phyloP scores from a whole-genome alignment of 257 asterid genomes.

The Mentha longifolia region DNA sequence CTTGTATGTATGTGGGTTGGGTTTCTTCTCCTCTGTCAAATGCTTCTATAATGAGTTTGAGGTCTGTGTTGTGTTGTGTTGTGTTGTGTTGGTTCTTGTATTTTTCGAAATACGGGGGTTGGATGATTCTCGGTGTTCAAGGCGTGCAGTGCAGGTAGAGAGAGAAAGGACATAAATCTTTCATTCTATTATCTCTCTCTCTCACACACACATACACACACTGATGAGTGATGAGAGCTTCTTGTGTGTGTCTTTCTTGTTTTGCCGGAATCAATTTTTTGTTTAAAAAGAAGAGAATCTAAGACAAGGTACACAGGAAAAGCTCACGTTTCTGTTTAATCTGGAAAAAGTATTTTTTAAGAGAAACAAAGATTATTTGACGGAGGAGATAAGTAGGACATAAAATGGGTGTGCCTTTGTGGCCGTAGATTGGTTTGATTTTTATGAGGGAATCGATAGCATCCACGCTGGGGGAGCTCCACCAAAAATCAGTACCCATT shows the following conservation, averaged over 20 bases:
- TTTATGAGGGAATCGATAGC: too few species aligned
- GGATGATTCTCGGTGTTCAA: slow-evolving; percentile 35
- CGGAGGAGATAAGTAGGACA: neutral
- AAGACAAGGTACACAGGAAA: slow-evolving; percentile 37
- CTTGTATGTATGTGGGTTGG: neutral
- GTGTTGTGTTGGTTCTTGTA: slow-evolving; percentile 21
- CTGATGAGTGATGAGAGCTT: slow-evolving; percentile 24
- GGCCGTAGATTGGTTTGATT: slow-evolving; percentile 34
- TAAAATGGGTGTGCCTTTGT: neutral
- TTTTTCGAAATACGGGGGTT: slow-evolving; percentile 20
- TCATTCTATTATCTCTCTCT: slow-evolving; percentile 13
- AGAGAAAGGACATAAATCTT: slow-evolving; percentile 23
- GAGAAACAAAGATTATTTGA: neutral
- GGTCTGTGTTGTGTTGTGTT: slow-evolving; percentile 26
- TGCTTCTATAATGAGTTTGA: slow-evolving; percentile 32
- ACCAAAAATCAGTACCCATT: too few species aligned
- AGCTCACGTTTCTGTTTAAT: slow-evolving; percentile 33
- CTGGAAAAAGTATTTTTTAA: slow-evolving; percentile 15
- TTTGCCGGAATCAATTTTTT: slow-evolving; percentile 20
- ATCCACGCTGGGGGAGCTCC: too few species aligned
- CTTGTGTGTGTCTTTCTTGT: slow-evolving; percentile 32
- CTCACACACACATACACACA: slow-evolving; percentile 13
- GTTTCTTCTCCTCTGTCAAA: slow-evolving; percentile 17
- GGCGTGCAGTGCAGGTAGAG: slow-evolving; percentile 34
- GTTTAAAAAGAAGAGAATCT: slow-evolving; percentile 41